phyloP scores from a whole-genome alignment of 2,329 filamentous ascomycete species.

The Mariannaea sp. region DNA sequence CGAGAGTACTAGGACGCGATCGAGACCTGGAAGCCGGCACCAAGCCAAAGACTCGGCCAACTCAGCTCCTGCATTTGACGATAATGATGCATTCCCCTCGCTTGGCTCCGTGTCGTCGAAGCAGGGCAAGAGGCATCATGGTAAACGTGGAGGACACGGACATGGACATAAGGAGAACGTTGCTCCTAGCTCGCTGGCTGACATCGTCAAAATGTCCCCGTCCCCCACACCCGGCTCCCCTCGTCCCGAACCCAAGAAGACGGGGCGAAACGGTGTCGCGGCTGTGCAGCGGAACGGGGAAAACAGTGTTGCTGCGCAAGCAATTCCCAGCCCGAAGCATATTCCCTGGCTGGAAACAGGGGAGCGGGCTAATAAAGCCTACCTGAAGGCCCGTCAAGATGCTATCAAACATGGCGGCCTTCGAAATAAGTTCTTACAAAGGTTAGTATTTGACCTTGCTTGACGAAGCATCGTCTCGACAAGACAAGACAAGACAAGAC shows the following conservation, averaged over 20 bases:
- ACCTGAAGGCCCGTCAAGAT: conserved; percentile 92
- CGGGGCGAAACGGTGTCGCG: conserved; percentile 67
- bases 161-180: conserved; percentile 71
- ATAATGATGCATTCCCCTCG: conserved; percentile 93
- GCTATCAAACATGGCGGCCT: conserved; percentile 97
- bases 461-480: too few relatives aligned
- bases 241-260: conserved; percentile 64
- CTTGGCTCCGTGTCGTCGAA: conserved; percentile 78
- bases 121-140: conserved; percentile 87
- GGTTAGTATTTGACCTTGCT: conserved; percentile 59
- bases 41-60: conserved; percentile 62
- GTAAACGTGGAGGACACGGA: conserved; percentile 84
- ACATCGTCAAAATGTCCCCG: conserved; percentile 94
- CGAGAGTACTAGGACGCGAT: conserved; percentile 72
- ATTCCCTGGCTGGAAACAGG: conserved; percentile 98
- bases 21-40: conserved; percentile 83
- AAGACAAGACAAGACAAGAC: background rate
- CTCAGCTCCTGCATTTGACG: conserved; percentile 79
- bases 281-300: conserved; percentile 70
- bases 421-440: conserved; percentile 95
- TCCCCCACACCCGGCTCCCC: conserved; percentile 71
- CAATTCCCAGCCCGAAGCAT: conserved; percentile 86
- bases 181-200: conserved; percentile 78
- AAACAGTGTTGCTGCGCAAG: conserved; percentile 78
- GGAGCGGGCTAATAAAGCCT: conserved; percentile 86